phyloP scores from a whole-genome alignment of 768 basidiomycete genomes.

The Mrakia gelida region DNA sequence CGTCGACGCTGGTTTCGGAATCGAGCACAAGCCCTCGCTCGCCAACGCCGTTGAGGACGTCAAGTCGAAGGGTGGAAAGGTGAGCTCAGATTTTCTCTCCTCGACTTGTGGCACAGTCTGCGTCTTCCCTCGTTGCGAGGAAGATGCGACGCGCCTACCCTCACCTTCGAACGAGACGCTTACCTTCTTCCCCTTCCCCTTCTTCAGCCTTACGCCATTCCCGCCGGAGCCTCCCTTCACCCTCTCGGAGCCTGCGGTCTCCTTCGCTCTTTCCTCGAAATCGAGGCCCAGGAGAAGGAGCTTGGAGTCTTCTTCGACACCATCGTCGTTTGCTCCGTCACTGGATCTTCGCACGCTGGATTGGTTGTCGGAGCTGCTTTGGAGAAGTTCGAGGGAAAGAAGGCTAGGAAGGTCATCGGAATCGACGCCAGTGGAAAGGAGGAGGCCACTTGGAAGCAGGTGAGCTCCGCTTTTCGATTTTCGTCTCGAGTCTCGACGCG shows the following conservation, averaged over 20 bases:
- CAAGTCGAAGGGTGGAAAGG: constrained; percentile 36
- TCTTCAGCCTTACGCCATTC: constrained; percentile 34
- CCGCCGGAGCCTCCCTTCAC: constrained; percentile 38
- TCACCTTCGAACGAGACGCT: neutral
- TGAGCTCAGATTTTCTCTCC: constrained; percentile 15
- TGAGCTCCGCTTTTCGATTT: neutral
- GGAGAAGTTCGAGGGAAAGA: constrained; percentile 35
- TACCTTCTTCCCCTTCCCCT: constrained; percentile 13
- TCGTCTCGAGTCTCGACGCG: no score
- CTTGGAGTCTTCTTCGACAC: constrained; percentile 38
- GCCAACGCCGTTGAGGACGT: constrained; percentile 37
- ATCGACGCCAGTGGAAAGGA: constrained; percentile 38
- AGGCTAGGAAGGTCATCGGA: constrained; percentile 36
- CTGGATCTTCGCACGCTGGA: constrained; percentile 38
- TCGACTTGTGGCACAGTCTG: no score
- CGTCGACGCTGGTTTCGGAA: constrained; percentile 36
- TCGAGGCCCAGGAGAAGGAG: constrained; percentile 36
- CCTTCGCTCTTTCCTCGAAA: constrained; percentile 35
- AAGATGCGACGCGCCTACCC: neutral
- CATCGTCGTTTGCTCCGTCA: constrained; percentile 37
- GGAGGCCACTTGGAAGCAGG: constrained; percentile 33
- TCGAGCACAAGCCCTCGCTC: constrained; percentile 36
- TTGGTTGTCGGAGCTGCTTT: constrained; percentile 34
- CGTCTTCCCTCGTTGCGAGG: no score
- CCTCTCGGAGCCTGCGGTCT: constrained; percentile 37